Base-by-base conservation (phyloP, 345 rosid species). In the Citrus glauca region DNA sequence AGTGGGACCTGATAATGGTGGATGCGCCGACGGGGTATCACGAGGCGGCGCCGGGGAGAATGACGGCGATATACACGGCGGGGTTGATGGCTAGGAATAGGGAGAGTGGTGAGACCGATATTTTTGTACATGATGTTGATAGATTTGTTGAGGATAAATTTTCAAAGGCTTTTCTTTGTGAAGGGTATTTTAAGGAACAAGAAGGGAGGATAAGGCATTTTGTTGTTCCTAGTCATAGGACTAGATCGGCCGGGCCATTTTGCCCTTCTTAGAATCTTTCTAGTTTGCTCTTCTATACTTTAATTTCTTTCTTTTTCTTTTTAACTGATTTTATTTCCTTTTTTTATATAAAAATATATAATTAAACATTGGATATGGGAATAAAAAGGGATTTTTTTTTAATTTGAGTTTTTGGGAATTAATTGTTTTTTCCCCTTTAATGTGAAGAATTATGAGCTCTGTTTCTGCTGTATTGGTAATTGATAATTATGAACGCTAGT, bases 1-100 rank as follows among this genome's bases (percentile, higher is more conserved):
- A 87, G 55, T 95, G 99, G 99, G 97, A 95, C 84, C 42, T 95
- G 86, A 95, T 93, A 45, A 95, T 95, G 97, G 96, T 93, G 71
- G 98, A 95, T 67, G 97, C 99, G 20, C 98, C 99, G 0, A 95
- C 99, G 0, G 99, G 98, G 81, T 95, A 87, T 69, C 87, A 88
- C 24, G 89, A 89, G 14, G 90, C 83, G 37, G 91, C 99, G 11
- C 99, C 98, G 7, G 98, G 99, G 82, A 74, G 99, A 78, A 93
- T 95, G 99, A 80, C 79, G 4, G 97, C 97, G 10, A 92, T 93
- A 5, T 95, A 91, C 80, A 91, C 94, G 4, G 97, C 97, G 17
- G 97, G 97, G 71, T 71, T 95, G 85, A 84, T 95, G 80, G 94
- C 93, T 5, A 92, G 94, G 91, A 87, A 87, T 22, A 82, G 82